Conservation (phyloP, 352 stramenopile genomes). For the Lagenidium sp. region DNA sequence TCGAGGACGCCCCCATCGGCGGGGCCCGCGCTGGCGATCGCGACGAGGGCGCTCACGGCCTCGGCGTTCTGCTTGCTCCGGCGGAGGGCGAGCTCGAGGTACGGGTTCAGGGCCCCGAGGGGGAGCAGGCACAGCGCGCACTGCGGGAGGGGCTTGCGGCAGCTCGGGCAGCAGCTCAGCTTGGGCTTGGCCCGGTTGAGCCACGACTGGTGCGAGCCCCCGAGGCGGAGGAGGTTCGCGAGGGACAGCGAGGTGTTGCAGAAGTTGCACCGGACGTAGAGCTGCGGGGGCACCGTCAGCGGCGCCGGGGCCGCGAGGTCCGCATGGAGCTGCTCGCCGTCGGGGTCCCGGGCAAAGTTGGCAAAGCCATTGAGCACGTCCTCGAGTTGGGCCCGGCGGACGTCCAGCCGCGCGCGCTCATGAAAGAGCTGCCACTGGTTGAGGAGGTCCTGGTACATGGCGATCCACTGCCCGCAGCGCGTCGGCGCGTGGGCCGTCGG, state of each 20-base stretch:
- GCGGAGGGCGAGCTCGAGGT: conserved; percentile 90
- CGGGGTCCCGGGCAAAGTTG: conserved; percentile 38
- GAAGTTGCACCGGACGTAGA: conserved; percentile 94
- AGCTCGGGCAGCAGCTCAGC: conserved; percentile 87
- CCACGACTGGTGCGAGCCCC: conserved; percentile 88
- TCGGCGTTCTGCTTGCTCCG: conserved; percentile 56
- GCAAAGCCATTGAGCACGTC: conserved; percentile 75
- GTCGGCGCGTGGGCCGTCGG: conserved; percentile 29
- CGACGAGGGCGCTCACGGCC: conserved; percentile 19
- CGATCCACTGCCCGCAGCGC: conserved; percentile 85
- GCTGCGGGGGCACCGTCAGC: conserved; percentile 65
- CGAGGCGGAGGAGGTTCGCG: conserved; percentile 75
- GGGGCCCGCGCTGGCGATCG: background rate
- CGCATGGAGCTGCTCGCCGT: conserved; percentile 33
- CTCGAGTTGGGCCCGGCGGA: conserved; percentile 84
- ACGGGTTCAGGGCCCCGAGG: conserved; percentile 92
- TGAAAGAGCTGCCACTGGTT: conserved; percentile 94
- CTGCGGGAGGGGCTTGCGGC: conserved; percentile 89
- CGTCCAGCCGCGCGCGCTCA: conserved; percentile 88
- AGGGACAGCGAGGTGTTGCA: conserved; percentile 89
- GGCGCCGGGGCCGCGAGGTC: conserved; percentile 35
- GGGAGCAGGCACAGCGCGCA: conserved; percentile 91
- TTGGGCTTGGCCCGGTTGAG: conserved; percentile 84
- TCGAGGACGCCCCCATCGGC: conserved; percentile 26
- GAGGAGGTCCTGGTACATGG: conserved; percentile 87